Evolutionary conservation across 306 rosid genomes (phyloP).

Genomic region (Trichosanthes truncata): DNA sequence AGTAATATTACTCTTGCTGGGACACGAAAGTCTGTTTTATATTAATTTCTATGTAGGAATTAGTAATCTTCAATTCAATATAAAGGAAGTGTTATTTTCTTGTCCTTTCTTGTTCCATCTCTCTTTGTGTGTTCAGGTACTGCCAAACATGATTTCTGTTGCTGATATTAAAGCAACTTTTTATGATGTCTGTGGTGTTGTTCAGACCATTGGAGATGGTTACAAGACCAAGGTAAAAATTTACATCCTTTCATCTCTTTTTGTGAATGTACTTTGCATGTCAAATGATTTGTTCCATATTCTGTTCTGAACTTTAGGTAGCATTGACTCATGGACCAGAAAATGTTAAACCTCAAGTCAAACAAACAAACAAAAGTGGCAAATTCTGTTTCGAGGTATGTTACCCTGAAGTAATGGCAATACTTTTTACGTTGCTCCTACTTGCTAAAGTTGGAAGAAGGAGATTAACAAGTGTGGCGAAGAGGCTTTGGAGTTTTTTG

Average conservation of each 20-base stretch:
- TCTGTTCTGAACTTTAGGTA: slow-evolving; percentile 38
- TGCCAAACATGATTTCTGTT: slow-evolving; percentile 94
- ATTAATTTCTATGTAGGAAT: background rate
- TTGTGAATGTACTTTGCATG: slow-evolving; percentile 10
- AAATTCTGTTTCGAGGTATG: slow-evolving; percentile 93
- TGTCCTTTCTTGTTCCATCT: slow-evolving; percentile 9
- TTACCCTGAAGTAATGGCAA: background rate
- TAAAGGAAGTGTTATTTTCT: background rate
- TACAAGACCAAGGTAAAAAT: slow-evolving; percentile 65
- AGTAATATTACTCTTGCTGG: slow-evolving; percentile 9
- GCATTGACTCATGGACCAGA: slow-evolving; percentile 99
- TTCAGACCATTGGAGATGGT: slow-evolving; percentile 58
- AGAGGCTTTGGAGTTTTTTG: background rate
- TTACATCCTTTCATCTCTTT: slow-evolving; percentile 5
- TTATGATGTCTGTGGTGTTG: slow-evolving; percentile 79
- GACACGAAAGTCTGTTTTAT: background rate
- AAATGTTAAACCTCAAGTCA: slow-evolving; percentile 82
- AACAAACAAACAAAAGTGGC: slow-evolving; percentile 72
- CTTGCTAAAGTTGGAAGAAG: slow-evolving; percentile 14
- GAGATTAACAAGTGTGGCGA: slow-evolving; percentile 13
- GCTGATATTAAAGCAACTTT: slow-evolving; percentile 72
- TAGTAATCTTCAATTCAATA: background rate
- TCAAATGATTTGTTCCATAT: slow-evolving; percentile 13
- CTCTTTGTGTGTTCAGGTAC: slow-evolving; percentile 45
- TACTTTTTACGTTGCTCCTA: background rate